Percentiles rank a stretch among this genome's conserved stretches.
phyloP scores from a whole-genome alignment of 208 protist genomes.

The Leishmania gerbilli region DNA sequence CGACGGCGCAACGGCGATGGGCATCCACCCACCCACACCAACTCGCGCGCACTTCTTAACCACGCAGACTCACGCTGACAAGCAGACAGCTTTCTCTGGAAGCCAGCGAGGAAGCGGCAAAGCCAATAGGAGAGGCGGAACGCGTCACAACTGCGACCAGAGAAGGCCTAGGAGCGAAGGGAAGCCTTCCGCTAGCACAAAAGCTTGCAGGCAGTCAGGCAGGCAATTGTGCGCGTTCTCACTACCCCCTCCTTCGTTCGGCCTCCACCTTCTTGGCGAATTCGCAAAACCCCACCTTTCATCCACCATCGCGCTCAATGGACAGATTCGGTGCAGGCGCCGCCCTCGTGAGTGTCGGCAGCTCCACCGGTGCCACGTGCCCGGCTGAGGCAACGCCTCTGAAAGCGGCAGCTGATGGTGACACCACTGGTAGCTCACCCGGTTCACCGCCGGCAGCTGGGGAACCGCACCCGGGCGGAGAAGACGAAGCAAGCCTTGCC shows the following conservation, averaged over 20 bases:
- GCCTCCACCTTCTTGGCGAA: background rate
- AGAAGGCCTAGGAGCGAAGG: background rate
- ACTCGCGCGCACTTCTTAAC: background rate
- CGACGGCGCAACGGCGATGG: background rate
- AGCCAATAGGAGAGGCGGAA: background rate
- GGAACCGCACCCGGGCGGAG: background rate
- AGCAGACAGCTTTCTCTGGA: background rate
- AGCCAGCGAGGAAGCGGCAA: background rate
- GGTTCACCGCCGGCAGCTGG: background rate
- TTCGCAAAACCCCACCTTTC: background rate
- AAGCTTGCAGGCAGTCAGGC: background rate
- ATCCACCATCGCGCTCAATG: background rate
- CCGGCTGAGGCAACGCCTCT: background rate
- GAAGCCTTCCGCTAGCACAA: background rate
- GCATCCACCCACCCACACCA: background rate
- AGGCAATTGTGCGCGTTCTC: background rate
- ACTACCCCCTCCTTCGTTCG: too few relatives aligned
- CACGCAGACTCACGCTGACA: background rate
- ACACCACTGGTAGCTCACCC: conserved; percentile 4
- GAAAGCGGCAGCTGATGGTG: conserved; percentile 7
- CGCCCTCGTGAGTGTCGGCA: background rate
- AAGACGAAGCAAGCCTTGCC: background rate
- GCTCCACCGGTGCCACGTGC: conserved; percentile 3
- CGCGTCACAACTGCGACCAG: background rate
- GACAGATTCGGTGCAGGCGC: conserved; percentile 1